Base-by-base conservation (phyloP, 176 grass and related monocot genomes). In the Aegilops umbellulata region DNA sequence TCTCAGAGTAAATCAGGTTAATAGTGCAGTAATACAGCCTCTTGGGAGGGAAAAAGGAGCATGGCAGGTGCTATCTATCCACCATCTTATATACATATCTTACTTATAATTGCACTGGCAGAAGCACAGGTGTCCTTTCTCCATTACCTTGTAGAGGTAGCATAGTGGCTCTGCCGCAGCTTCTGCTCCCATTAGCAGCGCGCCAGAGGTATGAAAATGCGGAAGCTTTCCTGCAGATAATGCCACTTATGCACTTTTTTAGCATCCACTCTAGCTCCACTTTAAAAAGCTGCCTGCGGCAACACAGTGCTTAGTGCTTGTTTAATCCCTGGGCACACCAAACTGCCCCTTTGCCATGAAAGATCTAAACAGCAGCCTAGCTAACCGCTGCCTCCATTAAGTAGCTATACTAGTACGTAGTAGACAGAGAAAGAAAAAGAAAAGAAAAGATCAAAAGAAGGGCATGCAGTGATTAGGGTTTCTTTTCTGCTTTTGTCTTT, bases 211-310 rank as follows among this genome's bases (percentile, higher is more conserved):
- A 80, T 87, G 83, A 86, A 92, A 95, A 92, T 82, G 78, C 83
- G 79, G 87, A 83, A 85, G 87, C 86, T 94, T 97, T 94, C 90
- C 69, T 57, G 90, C 90, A 97, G 87, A 97, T 97, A 97, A 94
- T 94, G 92, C 94, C 92, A 97, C 76, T 87, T 82, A 89, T 89
- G 81, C 86, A 82, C 94, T 97, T 97, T 97, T 97, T 92, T 81
- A 90, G 85, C 89, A 77, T 83, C 81, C 76, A 87, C 83, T 91
- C 85, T 62, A 80, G 72, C 83, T 86, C 80, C 86, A 84, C 92
- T 94, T 81, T 87, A 72, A 74, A 90, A 86, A 87, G 85, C 79
- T 84, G 65, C 36, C 85, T 90, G 94, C 78, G 83, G 60, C 32
- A 65, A 20, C 23, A 36, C 22, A 87, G 25, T 58, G 36, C 35